These are phyloP conservation scores for Mycena maculata DNA, from an alignment of 768 basidiomycete species.

Conservation along the genomic window DNA sequence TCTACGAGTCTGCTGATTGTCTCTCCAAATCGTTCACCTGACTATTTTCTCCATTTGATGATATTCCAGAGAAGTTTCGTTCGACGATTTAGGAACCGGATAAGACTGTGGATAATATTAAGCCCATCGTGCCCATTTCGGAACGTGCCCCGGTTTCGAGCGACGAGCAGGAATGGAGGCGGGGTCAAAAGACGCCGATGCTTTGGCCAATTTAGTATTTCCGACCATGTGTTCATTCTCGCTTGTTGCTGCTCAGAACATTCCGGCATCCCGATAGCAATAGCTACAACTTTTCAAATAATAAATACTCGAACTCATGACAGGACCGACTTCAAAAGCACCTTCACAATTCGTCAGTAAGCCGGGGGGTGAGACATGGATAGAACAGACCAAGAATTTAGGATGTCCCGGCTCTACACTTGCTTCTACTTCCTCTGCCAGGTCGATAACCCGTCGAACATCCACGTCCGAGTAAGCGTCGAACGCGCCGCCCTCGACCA, in stretches of 20 bases:
- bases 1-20: constrained; percentile 69
- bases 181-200: constrained; percentile 71
- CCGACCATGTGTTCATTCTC: constrained; percentile 61
- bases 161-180: constrained; percentile 78
- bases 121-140: too few species aligned
- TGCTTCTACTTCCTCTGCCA: constrained; percentile 84
- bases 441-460: constrained; percentile 72
- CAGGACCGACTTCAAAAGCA: constrained; percentile 66
- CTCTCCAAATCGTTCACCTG: constrained; percentile 66
- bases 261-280: too few species aligned
- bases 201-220: constrained; percentile 54
- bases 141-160: too few species aligned
- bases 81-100: constrained; percentile 72
- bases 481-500: constrained; percentile 83
- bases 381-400: constrained; percentile 68
- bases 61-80: constrained; percentile 82
- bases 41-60: constrained; percentile 80
- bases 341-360: constrained; percentile 49
- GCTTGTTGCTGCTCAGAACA: constrained; percentile 68
- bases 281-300: too few species aligned
- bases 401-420: constrained; percentile 71
- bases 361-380: background rate
- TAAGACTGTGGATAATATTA: too few species aligned
- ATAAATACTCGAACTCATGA: too few species aligned
- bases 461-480: constrained; percentile 82